Conservation (phyloP, 495 filamentous ascomycete genomes). For the Clavariopsis aquatica region DNA sequence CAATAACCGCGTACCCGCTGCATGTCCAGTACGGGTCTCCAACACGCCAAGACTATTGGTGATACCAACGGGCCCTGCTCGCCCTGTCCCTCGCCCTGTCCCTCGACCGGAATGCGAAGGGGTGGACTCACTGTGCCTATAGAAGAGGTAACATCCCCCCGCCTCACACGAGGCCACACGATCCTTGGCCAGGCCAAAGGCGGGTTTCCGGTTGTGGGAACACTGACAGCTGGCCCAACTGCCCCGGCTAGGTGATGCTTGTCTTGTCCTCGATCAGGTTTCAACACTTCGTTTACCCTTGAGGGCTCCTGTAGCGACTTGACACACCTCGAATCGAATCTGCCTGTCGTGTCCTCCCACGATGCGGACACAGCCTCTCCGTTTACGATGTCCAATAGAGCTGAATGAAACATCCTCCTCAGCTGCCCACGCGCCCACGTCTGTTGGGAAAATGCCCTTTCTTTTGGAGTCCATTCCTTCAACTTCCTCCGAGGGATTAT, state of each 20-base stretch:
- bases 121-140: too few species aligned
- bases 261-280: neutral
- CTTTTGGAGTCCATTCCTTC: too few species aligned
- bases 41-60: neutral
- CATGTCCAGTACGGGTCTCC: conserved; percentile 4
- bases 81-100: too few species aligned
- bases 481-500: too few species aligned
- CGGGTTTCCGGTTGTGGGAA: neutral
- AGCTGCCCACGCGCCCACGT: too few species aligned
- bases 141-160: too few species aligned
- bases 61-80: neutral
- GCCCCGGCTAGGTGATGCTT: neutral
- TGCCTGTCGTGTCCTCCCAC: too few species aligned
- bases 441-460: too few species aligned
- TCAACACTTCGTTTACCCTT: too few species aligned
- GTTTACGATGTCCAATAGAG: neutral
- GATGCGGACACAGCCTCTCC: neutral
- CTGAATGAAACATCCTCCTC: neutral
- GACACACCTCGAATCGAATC: too few species aligned
- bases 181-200: neutral
- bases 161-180: neutral
- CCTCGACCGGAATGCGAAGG: too few species aligned
- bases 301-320: too few species aligned
- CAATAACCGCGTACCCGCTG: neutral
- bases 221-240: neutral